A percentile compares a stretch with the other conserved stretches of the same genome.
phyloP scores from a whole-genome alignment of 495 filamentous ascomycete species.

The Margaritispora aquatica region DNA sequence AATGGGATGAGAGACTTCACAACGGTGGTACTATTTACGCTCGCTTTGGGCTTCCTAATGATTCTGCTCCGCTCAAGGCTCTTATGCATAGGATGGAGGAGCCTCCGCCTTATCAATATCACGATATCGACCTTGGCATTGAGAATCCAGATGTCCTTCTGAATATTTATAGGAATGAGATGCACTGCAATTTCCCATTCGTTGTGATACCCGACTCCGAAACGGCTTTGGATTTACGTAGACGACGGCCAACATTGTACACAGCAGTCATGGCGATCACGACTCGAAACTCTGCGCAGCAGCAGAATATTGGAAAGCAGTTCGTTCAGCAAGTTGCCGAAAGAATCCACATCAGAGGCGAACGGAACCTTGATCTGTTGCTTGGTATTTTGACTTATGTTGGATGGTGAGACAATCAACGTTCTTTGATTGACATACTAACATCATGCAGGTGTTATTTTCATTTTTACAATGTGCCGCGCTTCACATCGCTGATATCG shows the following conservation, averaged over 20 bases:
- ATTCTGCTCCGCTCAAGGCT: not conserved
- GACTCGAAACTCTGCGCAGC: not conserved
- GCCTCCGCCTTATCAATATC: not conserved
- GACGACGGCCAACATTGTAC: conserved; percentile 6
- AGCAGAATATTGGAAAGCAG: not conserved
- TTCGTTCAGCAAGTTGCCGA: conserved; percentile 6
- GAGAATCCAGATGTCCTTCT: conserved; percentile 3
- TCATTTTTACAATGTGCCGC: not conserved
- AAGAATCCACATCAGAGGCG: conserved; percentile 1
- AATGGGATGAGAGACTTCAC: conserved; percentile 4
- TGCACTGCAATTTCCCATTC: conserved; percentile 16
- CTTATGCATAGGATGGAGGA: not conserved
- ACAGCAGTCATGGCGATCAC: conserved; percentile 12
- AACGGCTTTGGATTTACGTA: conserved; percentile 1
- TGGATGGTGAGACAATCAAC: conserved; percentile 3
- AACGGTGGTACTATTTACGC: not conserved
- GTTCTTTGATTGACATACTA: not conserved
- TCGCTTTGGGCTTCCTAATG: not conserved
- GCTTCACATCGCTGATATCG: conserved; percentile 1
- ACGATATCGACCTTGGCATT: not conserved
- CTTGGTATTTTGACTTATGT: conserved; percentile 5
- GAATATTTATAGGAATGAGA: conserved; percentile 10
- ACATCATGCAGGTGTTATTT: not conserved
- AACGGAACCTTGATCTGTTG: conserved; percentile 13
- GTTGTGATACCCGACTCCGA: not conserved